These are phyloP conservation scores for Heracleum sosnowskyi DNA, from an alignment of 129 eudicot species.

Conservation along the genomic window DNA sequence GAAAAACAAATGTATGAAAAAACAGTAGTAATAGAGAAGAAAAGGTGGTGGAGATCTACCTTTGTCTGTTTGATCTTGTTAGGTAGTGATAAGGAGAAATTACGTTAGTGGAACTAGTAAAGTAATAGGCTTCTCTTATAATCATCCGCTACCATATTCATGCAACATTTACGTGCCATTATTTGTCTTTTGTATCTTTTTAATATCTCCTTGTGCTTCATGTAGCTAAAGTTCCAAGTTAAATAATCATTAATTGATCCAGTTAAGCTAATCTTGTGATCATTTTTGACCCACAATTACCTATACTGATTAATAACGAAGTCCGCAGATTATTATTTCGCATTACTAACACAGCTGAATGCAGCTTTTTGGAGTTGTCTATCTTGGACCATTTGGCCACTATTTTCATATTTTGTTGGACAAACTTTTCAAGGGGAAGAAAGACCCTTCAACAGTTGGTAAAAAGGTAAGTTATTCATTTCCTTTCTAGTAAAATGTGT, in stretches of 20 bases:
- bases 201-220: neutral
- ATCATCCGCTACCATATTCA: neutral
- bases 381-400: constrained; percentile 96
- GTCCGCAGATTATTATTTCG: neutral
- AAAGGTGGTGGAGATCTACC: neutral
- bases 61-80: neutral
- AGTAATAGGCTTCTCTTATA: neutral
- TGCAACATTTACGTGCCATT: neutral
- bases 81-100: neutral
- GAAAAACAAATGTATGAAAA: neutral
- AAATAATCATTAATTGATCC: neutral
- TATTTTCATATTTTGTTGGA: constrained; percentile 69
- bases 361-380: constrained; percentile 87
- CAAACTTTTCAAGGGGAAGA: constrained; percentile 85
- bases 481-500: neutral
- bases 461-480: constrained; percentile 53
- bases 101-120: neutral
- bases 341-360: constrained; percentile 17
- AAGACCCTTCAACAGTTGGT: constrained; percentile 69
- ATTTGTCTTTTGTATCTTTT: neutral
- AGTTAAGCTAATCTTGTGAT: neutral
- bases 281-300: neutral
- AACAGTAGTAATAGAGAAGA: neutral
- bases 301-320: neutral
- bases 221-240: neutral